Conservation (phyloP, 345 rosid genomes). For the Eucalyptus marginata region DNA sequence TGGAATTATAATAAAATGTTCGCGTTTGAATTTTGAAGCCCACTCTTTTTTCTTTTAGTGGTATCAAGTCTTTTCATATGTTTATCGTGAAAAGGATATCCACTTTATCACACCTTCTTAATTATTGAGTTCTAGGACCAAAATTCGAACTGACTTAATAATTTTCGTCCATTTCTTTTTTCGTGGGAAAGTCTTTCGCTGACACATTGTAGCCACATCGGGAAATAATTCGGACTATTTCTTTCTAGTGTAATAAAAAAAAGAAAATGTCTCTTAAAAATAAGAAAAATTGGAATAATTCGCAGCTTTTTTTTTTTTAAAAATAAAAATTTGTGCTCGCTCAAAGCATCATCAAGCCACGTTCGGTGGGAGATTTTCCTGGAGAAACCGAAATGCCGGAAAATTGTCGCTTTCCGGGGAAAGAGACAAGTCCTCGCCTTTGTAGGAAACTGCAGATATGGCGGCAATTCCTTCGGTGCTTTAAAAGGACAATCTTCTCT, state of each 20-base stretch:
- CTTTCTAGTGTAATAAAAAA: no score
- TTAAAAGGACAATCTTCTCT: not conserved
- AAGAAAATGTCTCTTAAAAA: not conserved
- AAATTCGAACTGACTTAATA: not conserved
- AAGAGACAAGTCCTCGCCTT: not conserved
- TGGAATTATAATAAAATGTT: not conserved
- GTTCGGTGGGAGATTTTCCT: not conserved
- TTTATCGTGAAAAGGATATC: not conserved
- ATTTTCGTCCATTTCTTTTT: not conserved
- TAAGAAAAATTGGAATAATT: no score
- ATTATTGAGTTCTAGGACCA: not conserved
- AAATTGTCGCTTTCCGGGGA: not conserved
- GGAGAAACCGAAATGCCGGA: not conserved
- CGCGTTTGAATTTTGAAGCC: not conserved
- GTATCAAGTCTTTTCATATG: not conserved
- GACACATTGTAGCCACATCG: not conserved
- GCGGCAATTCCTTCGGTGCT: not conserved
- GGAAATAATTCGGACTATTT: not conserved
- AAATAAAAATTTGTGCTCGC: not conserved
- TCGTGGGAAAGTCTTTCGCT: not conserved
- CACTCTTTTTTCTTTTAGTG: not conserved
- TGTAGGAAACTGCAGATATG: not conserved
- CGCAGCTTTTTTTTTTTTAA: not conserved
- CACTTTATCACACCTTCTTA: not conserved
- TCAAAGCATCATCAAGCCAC: not conserved